Percentiles rank a stretch among this genome's conserved stretches.
phyloP scores from a whole-genome alignment of 169 alveolate species.

The Theileria sp. region DNA sequence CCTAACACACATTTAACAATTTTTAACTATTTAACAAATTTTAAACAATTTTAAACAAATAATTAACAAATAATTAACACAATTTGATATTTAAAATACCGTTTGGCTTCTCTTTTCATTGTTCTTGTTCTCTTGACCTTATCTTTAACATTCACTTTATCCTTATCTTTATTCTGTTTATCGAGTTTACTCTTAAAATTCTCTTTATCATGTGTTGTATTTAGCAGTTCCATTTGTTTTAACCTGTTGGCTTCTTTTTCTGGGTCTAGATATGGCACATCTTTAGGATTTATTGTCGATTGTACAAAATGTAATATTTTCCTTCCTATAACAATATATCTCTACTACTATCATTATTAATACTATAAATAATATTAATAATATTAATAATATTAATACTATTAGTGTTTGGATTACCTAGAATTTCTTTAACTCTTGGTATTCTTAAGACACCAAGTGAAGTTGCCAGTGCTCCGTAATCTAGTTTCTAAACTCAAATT shows the following conservation, averaged over 20 bases:
- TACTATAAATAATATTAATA: neutral
- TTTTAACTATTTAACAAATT: no score
- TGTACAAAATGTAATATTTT: slow-evolving; percentile 28
- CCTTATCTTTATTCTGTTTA: neutral
- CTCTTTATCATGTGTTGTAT: neutral
- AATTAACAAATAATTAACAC: no score
- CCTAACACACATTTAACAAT: neutral
- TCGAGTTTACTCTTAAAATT: no score
- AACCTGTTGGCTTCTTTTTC: slow-evolving; percentile 42
- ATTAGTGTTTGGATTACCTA: slow-evolving; percentile 58
- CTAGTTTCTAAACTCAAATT: slow-evolving; percentile 18
- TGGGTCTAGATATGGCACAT: slow-evolving; percentile 48
- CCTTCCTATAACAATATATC: slow-evolving; percentile 10
- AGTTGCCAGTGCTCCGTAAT: slow-evolving; percentile 78
- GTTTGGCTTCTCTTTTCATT: slow-evolving; percentile 73
- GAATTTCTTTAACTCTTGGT: slow-evolving; percentile 92
- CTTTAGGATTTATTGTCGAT: slow-evolving; percentile 20
- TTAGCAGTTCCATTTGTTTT: slow-evolving; percentile 6
- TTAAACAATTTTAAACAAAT: no score
- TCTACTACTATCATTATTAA: neutral
- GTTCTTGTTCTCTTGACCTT: slow-evolving; percentile 64
- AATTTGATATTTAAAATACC: no score
- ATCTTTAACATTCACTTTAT: neutral
- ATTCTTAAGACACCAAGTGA: slow-evolving; percentile 86
- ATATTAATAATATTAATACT: neutral